Base-by-base conservation (phyloP, 2,329 filamentous ascomycete species). In the Daldinia sp. region DNA sequence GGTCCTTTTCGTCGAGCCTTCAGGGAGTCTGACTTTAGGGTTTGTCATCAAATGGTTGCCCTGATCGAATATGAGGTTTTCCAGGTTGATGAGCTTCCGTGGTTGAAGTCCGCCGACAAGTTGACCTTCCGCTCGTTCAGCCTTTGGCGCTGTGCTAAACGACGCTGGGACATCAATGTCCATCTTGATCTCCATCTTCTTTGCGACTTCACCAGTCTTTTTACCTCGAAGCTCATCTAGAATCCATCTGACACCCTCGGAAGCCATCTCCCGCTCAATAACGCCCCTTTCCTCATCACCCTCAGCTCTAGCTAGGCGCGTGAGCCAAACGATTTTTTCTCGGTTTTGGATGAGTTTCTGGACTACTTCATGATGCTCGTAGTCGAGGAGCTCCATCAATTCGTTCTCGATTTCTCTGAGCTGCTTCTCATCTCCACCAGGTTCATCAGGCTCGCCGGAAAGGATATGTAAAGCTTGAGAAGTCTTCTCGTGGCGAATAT, bases 41-140 rank as follows among this genome's bases (percentile, higher is more conserved):
- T 99, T 99, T n/a, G 96, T 98, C 95, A 98, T 99, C 48, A 99
- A 86, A 83, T 99, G 96, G 76, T 98, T 99, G 60, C 96, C 96
- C 81, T 98, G 95, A 74, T 98, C 96, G 78, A 99, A 99, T 42
- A 98, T 88, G 37, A 99, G 88, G 75, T 98, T 98, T 65, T 99
- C 95, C 58, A 99, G 85, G 78, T 98, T 98, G 79, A 99, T 93
- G 50, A 93, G 83, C 77, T 93, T 93, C 73, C 90, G 90, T 2
- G 97, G 96, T 75, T 96, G 92, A 41, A 99, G 84, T 13, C 93
- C 94, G 61, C 94, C 93, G 35, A 94, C 86, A 20, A 97, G 83
- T 59, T 88, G 87, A 58, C 90, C 90, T 55, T 93, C 92, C 23
- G 83, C 79, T 53, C 86, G 86, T 68, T 92, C 88, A 78, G 79